Base-by-base conservation (phyloP, 2,329 filamentous ascomycete species). In the Bipolaris bicolor region DNA sequence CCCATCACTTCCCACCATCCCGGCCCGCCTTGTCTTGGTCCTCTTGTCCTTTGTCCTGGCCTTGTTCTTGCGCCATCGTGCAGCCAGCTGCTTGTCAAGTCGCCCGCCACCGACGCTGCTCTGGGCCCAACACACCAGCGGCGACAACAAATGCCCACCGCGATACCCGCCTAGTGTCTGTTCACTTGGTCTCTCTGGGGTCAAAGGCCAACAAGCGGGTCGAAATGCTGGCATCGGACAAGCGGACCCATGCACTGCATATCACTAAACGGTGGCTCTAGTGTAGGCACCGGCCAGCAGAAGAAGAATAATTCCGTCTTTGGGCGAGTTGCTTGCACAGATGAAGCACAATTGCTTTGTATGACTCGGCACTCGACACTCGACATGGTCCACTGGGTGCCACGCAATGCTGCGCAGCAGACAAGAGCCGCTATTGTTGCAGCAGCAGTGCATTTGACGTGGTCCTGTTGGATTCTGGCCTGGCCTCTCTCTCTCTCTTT, bases 61-160 rank as follows among this genome's bases (percentile, higher is more conserved):
- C 29, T 55, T 26, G 65, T 61, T 33, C 59, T 71, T 66, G 71
- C 68, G 69, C 71, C 62, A 70, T 69, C 61, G 60, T 65, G 61
- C 62, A 65, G 57, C 55, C 29, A 16, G 29, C 29, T 10, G 26
- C 26, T 29, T 29, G 26, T 29, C 26, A 29, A 9, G 26, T 29
- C 26, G 26, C 10, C 26, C 60, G 66, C 64, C 57, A 61, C 53
- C 31, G 51, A 52, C 36, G 44, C 43, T 41, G 31, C 51, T n/a
- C 22, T 22, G 45, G 31, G 39, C 46, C 24, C 48, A 57, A 31
- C 39, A 26, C 26, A 31, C 39, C 41, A 24, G 51, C 51, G 44
- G 45, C 49, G 29, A 43, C 45, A 16, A 22, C 20, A 7, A 6
- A 49, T 49, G 48, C 22, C 44, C 43, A 52, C 55, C 58, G 58